These are phyloP conservation scores for Bipolaris zeicola DNA, from an alignment of 2,329 filamentous ascomycete genomes.

Conservation along the genomic window DNA sequence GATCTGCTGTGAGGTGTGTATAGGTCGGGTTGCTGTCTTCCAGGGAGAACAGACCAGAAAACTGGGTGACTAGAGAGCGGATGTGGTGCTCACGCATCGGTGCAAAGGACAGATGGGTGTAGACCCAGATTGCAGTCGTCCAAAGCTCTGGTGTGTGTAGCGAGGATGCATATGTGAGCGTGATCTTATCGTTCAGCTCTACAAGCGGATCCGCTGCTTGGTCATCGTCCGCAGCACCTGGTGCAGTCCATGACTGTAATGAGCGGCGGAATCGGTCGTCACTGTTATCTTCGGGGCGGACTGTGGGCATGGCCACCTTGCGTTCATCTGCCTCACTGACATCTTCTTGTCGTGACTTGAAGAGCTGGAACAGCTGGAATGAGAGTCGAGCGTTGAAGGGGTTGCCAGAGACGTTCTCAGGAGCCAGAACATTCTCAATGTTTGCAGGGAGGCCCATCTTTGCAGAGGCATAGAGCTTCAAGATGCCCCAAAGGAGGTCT, in stretches of 20 bases:
- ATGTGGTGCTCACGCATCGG: constrained; percentile 72
- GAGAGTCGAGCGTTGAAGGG: constrained; percentile 75
- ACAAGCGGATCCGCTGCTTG: constrained; percentile 63
- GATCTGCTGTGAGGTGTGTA: constrained; percentile 64
- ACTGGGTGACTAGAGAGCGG: constrained; percentile 63
- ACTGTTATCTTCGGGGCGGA: constrained; percentile 24
- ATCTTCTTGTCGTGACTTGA: constrained; percentile 44
- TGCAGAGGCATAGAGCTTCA: constrained; percentile 78
- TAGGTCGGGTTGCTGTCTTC: constrained; percentile 63
- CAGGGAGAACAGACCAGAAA: constrained; percentile 68
- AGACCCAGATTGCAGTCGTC: constrained; percentile 69
- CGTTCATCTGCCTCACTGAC: constrained; percentile 32
- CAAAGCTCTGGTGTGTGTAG: constrained; percentile 44
- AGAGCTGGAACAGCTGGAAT: constrained; percentile 79
- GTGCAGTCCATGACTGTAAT: constrained; percentile 39
- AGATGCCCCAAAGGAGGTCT: constrained; percentile 83
- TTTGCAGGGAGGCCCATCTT: constrained; percentile 49
- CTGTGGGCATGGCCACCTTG: constrained; percentile 40
- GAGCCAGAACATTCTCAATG: constrained; percentile 73
- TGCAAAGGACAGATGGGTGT: constrained; percentile 73
- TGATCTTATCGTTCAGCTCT: constrained; percentile 60
- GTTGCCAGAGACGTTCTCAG: constrained; percentile 76
- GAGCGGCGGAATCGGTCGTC: constrained; percentile 25
- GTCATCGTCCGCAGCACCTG: constrained; percentile 52
- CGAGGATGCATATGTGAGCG: constrained; percentile 52